Percentiles rank a stretch among this genome's conserved stretches.
Evolutionary conservation across 495 filamentous ascomycete species (phyloP).

Genomic region (Cladorrhinum samala): DNA sequence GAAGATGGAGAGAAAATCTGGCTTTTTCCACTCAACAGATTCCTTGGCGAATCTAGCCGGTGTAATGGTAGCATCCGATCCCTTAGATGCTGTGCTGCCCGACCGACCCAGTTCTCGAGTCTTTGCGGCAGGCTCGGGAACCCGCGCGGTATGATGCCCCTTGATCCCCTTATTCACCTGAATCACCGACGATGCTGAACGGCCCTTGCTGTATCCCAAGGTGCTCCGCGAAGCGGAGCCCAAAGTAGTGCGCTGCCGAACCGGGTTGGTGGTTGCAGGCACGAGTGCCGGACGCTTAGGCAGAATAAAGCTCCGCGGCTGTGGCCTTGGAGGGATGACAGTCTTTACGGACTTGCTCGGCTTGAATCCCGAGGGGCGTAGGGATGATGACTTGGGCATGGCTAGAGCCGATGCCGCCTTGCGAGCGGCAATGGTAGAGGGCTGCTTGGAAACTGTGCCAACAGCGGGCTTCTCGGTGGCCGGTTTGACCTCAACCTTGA

Average conservation of each 20-base stretch:
- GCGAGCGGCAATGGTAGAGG: slow-evolving; percentile 33
- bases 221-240: slow-evolving; percentile 65
- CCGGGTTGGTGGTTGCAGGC: slow-evolving; percentile 36
- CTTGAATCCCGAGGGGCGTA: slow-evolving; percentile 21
- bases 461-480: slow-evolving; percentile 20
- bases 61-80: slow-evolving; percentile 45
- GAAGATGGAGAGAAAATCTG: slow-evolving; percentile 40
- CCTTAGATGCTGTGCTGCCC: slow-evolving; percentile 34
- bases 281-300: slow-evolving; percentile 38
- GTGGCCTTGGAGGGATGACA: slow-evolving; percentile 21
- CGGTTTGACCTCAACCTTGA: slow-evolving; percentile 16
- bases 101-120: slow-evolving; percentile 25
- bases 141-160: slow-evolving; percentile 5
- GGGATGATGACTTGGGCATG: slow-evolving; percentile 29
- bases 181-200: slow-evolving; percentile 49
- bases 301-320: slow-evolving; percentile 26
- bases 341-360: slow-evolving; percentile 24
- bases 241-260: slow-evolving; percentile 49
- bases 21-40: slow-evolving; percentile 28
- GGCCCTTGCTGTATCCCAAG: slow-evolving; percentile 73
- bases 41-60: slow-evolving; percentile 38
- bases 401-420: slow-evolving; percentile 39
- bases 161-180: slow-evolving; percentile 22
- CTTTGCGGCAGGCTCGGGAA: slow-evolving; percentile 10
- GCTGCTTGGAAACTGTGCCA: slow-evolving; percentile 26